Conservation (phyloP, 2,329 filamentous ascomycete species). For the Aspergillus hortae region DNA sequence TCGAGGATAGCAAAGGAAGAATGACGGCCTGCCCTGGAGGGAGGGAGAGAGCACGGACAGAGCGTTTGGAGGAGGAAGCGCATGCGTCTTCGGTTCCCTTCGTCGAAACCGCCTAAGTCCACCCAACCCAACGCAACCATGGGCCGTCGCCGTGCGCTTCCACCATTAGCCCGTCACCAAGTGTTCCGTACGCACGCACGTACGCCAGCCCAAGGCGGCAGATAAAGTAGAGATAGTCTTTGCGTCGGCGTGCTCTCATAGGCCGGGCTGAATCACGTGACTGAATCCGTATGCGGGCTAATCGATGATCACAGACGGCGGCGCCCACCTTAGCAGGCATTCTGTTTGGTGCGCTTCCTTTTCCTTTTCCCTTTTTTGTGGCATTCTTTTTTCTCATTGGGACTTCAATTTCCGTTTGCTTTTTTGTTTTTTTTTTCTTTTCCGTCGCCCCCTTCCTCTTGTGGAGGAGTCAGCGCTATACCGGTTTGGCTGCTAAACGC, state of each 20-base stretch:
- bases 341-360: not conserved
- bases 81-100: conserved; percentile 1
- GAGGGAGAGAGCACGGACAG: conserved; percentile 11
- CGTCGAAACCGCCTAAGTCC: not conserved
- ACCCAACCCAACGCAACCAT: not conserved
- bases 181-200: conserved; percentile 8
- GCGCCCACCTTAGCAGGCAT: conserved; percentile 4
- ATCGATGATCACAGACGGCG: conserved; percentile 21
- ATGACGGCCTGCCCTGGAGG: not conserved
- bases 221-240: conserved; percentile 16
- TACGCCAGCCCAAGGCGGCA: conserved; percentile 13
- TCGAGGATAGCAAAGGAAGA: too few relatives aligned
- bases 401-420: not conserved
- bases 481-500: conserved; percentile 4
- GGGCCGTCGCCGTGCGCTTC: conserved; percentile 11
- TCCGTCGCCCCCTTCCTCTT: not conserved
- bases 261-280: conserved; percentile 16
- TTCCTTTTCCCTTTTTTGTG: not conserved
- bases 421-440: not conserved
- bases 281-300: conserved; percentile 19
- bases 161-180: conserved; percentile 11
- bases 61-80: conserved; percentile 2
- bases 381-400: not conserved
- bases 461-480: conserved; percentile 3
- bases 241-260: conserved; percentile 11